Evolutionary conservation across 176 grass and related monocot species (phyloP).

Genomic region (Canna indica): DNA sequence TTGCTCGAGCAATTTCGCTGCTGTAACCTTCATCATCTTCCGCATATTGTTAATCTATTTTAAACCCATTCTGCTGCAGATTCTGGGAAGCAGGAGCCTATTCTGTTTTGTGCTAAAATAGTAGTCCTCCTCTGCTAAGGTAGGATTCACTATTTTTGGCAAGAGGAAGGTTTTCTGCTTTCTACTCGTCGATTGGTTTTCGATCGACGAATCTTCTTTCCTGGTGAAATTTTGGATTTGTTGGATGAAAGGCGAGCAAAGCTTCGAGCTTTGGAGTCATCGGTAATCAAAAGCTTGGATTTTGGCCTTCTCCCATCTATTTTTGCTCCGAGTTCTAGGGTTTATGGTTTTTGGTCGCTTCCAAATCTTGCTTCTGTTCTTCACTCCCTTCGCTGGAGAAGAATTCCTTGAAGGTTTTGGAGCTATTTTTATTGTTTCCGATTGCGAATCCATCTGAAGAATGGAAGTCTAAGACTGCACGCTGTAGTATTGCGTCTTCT

Average conservation of each 20-base stretch:
- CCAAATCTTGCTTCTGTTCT: background rate
- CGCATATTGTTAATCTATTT: too few relatives aligned
- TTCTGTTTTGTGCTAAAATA: background rate
- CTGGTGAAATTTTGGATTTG: background rate
- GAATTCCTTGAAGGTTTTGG: background rate
- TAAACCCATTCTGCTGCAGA: background rate
- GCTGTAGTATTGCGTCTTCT: background rate
- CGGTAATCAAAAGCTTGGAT: background rate
- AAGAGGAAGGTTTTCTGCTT: background rate
- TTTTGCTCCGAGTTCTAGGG: background rate
- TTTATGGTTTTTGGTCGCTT: background rate
- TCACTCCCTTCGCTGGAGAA: background rate
- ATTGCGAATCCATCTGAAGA: background rate
- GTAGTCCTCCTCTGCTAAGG: background rate
- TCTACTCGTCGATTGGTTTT: background rate
- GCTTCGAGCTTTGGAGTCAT: background rate
- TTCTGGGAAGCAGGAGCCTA: background rate
- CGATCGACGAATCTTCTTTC: background rate
- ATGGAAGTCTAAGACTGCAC: background rate
- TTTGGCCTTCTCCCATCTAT: background rate
- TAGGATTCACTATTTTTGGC: background rate
- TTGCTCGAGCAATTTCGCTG: background rate
- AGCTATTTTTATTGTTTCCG: background rate
- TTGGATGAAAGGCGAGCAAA: background rate
- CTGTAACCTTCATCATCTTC: background rate